These are phyloP conservation scores for Grosmannia clavigera DNA, from an alignment of 2,329 filamentous ascomycete species.

Conservation along the genomic window DNA sequence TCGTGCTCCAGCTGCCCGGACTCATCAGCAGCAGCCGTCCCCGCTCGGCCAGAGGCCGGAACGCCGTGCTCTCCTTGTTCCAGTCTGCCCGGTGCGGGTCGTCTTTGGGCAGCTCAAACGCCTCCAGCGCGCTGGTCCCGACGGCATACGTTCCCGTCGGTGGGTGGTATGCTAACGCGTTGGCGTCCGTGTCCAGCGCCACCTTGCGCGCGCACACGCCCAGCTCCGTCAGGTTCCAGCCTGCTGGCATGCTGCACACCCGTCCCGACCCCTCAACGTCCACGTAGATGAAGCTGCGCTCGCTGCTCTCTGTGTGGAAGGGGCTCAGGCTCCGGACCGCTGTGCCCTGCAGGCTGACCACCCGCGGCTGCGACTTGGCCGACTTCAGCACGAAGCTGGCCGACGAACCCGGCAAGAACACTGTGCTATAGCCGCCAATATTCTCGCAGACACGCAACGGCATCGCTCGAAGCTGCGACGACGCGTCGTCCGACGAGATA, in stretches of 20 bases:
- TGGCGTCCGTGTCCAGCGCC: conserved; percentile 55
- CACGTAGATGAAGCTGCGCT: conserved; percentile 72
- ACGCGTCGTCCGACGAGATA: conserved; percentile 31
- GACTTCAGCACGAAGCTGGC: conserved; percentile 77
- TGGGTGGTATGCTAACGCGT: conserved; percentile 64
- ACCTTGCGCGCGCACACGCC: conserved; percentile 67
- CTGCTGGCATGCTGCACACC: conserved; percentile 56
- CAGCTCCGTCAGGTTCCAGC: conserved; percentile 58
- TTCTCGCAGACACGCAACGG: conserved; percentile 48
- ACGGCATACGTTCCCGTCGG: conserved; percentile 64
- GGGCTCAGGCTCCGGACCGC: conserved; percentile 59
- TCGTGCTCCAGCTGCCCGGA: conserved; percentile 62
- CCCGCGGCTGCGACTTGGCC: conserved; percentile 60
- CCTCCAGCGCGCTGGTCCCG: conserved; percentile 52
- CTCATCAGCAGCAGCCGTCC: conserved; percentile 69
- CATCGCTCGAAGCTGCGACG: conserved; percentile 27
- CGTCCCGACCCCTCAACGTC: conserved; percentile 61
- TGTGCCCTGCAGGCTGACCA: conserved; percentile 59
- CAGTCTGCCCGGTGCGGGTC: conserved; percentile 76
- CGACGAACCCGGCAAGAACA: conserved; percentile 71
- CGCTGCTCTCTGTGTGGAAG: conserved; percentile 66
- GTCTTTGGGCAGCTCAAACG: conserved; percentile 77
- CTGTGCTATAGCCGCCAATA: conserved; percentile 64
- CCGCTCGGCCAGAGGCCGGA: conserved; percentile 57
- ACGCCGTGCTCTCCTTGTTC: conserved; percentile 53